Base-by-base conservation (phyloP, 1,284 basidiomycete genomes). In the Ustilago shanxiensis region DNA sequence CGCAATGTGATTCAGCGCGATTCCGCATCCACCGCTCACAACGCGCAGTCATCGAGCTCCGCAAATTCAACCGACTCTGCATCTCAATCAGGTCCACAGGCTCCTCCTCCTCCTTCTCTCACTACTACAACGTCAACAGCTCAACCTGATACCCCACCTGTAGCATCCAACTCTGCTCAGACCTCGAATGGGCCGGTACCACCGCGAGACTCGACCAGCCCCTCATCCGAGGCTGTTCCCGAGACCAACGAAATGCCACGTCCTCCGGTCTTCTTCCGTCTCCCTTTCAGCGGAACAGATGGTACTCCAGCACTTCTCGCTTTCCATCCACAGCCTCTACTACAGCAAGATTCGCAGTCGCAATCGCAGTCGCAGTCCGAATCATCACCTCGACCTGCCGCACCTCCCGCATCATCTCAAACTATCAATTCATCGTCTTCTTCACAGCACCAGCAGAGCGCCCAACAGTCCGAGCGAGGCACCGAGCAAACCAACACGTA, bases 221-320 rank as follows among this genome's bases (percentile, higher is more conserved):
- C 18, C 10, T 13, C 31, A 37, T 11, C 47, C 44, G 28, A 47
- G 20, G 9, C 41, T 18, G 29, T 9, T 24, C 14, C 52, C n/a
- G 54, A 61, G 4, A 18, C 57, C 3, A 47, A 11, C 33, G 33
- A 14, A 16, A 35, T 58, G 16, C 60, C 64, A 2, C 61, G 52
- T 18, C 63, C 70, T 16, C 61, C 73, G 10, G 66, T 79, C 37
- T 72, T 60, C 60, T 81, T 81, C 56, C 66, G 78, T 22, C 57
- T 81, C 26, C 80, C 80, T 14, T 79, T 79, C 56, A 54, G 49
- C 33, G 70, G 63, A 7, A 52, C 67, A 1, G 72, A 81, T 31
- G 80, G 80, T 26, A 60, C 49, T 7, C 72, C 72, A 11, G 80
- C 72, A n/a, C 54, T 78, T 10, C 72, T 81, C 24, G 78, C 78